phyloP scores from a whole-genome alignment of 768 basidiomycete genomes.

The Kwoniella sp. region DNA sequence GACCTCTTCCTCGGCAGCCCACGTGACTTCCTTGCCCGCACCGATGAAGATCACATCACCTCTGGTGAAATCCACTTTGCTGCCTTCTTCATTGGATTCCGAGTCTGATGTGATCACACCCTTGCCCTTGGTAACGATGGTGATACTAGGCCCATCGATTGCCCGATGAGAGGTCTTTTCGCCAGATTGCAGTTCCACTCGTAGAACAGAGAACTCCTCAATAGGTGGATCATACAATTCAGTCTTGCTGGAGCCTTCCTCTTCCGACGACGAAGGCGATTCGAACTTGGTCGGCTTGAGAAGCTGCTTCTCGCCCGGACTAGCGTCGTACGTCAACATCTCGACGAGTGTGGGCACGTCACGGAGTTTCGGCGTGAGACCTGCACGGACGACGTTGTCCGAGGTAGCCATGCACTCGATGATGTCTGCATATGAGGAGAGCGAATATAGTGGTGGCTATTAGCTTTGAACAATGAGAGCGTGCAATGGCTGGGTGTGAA shows the following conservation, averaged over 20 bases:
- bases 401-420: constrained; percentile 71
- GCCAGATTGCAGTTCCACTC: constrained; percentile 60
- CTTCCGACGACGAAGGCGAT: neutral
- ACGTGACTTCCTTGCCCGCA: constrained; percentile 65
- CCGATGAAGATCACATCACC: constrained; percentile 85
- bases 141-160: constrained; percentile 81
- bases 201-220: constrained; percentile 86
- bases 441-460: neutral
- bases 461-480: neutral
- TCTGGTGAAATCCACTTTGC: constrained; percentile 58
- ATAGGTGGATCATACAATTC: constrained; percentile 86
- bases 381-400: constrained; percentile 98
- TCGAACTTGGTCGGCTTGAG: constrained; percentile 65
- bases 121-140: constrained; percentile 71
- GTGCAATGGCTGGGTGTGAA: too few relatives aligned
- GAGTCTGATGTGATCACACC: constrained; percentile 59
- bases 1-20: constrained; percentile 58
- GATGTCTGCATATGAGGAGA: constrained; percentile 65
- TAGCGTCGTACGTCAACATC: constrained; percentile 80
- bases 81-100: constrained; percentile 14
- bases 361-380: constrained; percentile 92
- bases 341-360: constrained; percentile 87
- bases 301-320: constrained; percentile 68
- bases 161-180: constrained; percentile 63
- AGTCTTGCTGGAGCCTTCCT: constrained; percentile 41